phyloP scores from a whole-genome alignment of 371 early-diverging fungal genomes.

The Apophysomyces variabilis region DNA sequence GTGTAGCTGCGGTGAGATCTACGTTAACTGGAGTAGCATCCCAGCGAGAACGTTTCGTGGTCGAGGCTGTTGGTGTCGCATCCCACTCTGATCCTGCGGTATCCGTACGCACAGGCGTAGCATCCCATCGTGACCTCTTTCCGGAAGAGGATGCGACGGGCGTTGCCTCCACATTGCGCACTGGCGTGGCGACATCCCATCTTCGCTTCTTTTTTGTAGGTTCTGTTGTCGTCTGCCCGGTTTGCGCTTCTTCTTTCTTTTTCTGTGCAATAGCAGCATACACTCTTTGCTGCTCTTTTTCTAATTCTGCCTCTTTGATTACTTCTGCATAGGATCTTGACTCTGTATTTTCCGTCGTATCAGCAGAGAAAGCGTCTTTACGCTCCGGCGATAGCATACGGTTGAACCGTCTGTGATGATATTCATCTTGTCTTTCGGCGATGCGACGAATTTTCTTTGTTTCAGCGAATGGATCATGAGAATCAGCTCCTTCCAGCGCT shows the following conservation, averaged over 20 bases:
- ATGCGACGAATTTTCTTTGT: constrained; percentile 61
- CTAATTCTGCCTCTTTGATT: constrained; percentile 85
- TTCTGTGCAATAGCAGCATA: constrained; percentile 74
- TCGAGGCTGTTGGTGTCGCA: constrained; percentile 63
- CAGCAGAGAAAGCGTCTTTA: constrained; percentile 79
- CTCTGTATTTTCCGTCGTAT: constrained; percentile 38
- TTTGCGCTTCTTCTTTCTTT: constrained; percentile 63
- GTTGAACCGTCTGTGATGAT: constrained; percentile 78
- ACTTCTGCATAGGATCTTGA: constrained; percentile 84
- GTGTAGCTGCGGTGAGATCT: constrained; percentile 67
- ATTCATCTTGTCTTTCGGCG: constrained; percentile 87
- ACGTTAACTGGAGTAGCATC: constrained; percentile 78
- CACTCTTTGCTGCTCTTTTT: constrained; percentile 78
- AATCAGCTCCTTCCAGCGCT: constrained; percentile 56
- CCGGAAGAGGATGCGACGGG: constrained; percentile 40
- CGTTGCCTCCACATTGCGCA: constrained; percentile 70
- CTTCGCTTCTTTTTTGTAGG: constrained; percentile 70
- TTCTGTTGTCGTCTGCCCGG: constrained; percentile 39
- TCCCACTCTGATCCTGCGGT: constrained; percentile 63
- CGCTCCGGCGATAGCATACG: constrained; percentile 89
- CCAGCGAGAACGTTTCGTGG: constrained; percentile 75
- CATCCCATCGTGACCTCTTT: constrained; percentile 84
- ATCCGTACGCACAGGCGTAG: constrained; percentile 71
- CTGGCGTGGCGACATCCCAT: constrained; percentile 90
- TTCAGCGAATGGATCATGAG: constrained; percentile 76